Base-by-base conservation (phyloP, 192 early-diverging fungal species). In the Pilaira anomala region DNA sequence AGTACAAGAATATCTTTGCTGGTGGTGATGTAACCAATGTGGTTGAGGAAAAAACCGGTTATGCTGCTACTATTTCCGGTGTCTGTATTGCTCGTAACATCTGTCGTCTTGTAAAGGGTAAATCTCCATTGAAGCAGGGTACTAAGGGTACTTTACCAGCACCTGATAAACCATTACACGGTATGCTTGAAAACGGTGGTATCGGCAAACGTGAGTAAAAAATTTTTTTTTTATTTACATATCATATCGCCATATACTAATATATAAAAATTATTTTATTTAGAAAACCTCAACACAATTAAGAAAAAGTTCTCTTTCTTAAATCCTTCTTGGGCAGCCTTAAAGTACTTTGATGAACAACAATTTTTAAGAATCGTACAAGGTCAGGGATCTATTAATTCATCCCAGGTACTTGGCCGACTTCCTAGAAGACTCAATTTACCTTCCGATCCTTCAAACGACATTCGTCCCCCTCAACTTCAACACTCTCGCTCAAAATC, bases 11-110 rank as follows among this genome's bases (percentile, higher is more conserved):
- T 50, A 76, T 78, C 24, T 78, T 78, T 66, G 74, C 74, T 19
- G 65, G 75, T 28, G 77, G 77, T 1, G 77, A 78, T 60, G 66
- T 78, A 6, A 73, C 70, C 18, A 78, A 78, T 65, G 66, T 78
- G 6, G 56, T 59, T 12, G 77, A 78, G 69, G 71, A 75, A 33
- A 78, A 78, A 46, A 70, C 75, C 8, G 77, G 66, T 11, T 78
- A 69, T 49, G 61, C 74, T 41, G 77, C 77, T 24, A 76, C 70
- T 7, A 48, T 76, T 19, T 62, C 71, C n/a, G 77, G 70, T 2
- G 71, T 72, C 11, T 53, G 67, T 40, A 72, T 76, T 51, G 63
- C 67, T 3, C 62, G 71, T 13, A 78, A 78, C 45, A 78, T 78
- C n/a, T 63, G 67, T 39, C 66, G 70, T 9, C 7, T 73, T 13